phyloP scores from a whole-genome alignment of 2,329 filamentous ascomycete species.

The Camptophora hylomeconis region DNA sequence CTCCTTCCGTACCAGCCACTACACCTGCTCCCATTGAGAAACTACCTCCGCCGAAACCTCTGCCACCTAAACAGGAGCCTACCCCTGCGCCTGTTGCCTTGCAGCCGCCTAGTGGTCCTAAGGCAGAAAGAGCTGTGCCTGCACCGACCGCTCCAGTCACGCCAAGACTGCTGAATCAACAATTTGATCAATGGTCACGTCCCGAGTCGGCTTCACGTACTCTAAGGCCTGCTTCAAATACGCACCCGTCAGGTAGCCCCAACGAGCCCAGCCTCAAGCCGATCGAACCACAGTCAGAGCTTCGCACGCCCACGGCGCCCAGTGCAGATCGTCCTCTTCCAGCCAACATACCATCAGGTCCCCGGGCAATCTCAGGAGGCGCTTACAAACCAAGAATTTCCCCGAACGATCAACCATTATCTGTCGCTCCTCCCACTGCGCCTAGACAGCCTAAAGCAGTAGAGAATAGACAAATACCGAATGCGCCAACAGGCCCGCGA shows the following conservation, averaged over 20 bases:
- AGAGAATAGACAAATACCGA: conserved; percentile 5
- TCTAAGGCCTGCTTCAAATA: conserved; percentile 7
- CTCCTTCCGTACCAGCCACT: conserved; percentile 13
- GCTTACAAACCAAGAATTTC: conserved; percentile 12
- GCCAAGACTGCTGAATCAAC: conserved; percentile 5
- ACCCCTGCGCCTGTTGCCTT: conserved; percentile 13
- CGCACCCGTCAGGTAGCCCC: conserved; percentile 4
- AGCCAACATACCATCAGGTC: conserved; percentile 16
- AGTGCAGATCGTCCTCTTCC: conserved; percentile 11
- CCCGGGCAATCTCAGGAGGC: conserved; percentile 8
- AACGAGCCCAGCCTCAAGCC: conserved; percentile 8
- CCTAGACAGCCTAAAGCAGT: conserved; percentile 6
- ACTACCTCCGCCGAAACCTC: conserved; percentile 4
- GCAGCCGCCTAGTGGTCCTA: conserved; percentile 31
- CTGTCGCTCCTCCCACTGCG: conserved; percentile 7
- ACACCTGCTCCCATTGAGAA: conserved; percentile 11
- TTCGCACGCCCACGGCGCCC: conserved; percentile 5
- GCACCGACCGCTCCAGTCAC: conserved; percentile 1
- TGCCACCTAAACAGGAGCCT: conserved; percentile 6
- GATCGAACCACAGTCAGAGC: conserved; percentile 10
- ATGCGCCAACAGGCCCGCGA: conserved; percentile 15
- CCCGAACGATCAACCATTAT: conserved; percentile 9
- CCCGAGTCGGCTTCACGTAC: conserved; percentile 7
- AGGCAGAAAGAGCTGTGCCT: conserved; percentile 25
- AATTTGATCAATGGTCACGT: conserved; percentile 8